Percentiles rank a stretch among this genome's conserved stretches.
phyloP scores from a whole-genome alignment of 129 eudicot genomes.

The Oenanthe sinensis region DNA sequence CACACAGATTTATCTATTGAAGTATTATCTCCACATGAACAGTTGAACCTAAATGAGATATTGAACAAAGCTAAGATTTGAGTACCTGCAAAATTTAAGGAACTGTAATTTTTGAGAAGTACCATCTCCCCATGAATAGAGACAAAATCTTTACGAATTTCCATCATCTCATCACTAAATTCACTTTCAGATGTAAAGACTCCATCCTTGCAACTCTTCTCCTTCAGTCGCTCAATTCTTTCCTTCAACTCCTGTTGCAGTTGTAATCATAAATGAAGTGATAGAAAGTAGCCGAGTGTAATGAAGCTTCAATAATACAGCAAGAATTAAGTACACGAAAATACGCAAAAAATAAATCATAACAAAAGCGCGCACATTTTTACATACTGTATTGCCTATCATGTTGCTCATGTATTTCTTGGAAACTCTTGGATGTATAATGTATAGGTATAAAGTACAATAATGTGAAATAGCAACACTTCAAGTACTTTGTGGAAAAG shows the following conservation, averaged over 20 bases:
- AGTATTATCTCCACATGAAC: constrained; percentile 10
- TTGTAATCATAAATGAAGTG: constrained; percentile 1
- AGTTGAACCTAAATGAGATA: background rate
- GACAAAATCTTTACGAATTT: constrained; percentile 76
- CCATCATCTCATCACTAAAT: constrained; percentile 76
- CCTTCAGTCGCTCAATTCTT: constrained; percentile 61
- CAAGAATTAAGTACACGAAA: background rate
- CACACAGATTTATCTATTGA: background rate
- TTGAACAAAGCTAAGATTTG: background rate
- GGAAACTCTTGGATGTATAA: background rate
- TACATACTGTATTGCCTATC: background rate
- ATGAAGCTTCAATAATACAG: background rate
- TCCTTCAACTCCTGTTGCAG: constrained; percentile 51
- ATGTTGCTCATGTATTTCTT: background rate
- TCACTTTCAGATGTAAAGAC: constrained; percentile 53
- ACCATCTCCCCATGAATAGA: constrained; percentile 97
- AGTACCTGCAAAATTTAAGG: constrained; percentile 94
- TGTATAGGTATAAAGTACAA: background rate
- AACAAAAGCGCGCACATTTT: background rate
- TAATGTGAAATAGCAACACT: background rate
- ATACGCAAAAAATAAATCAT: background rate
- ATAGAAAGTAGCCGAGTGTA: background rate
- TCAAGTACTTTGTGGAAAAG: background rate
- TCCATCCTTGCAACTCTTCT: constrained; percentile 44
- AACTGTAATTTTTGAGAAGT: constrained; percentile 92